phyloP scores from a whole-genome alignment of 345 rosid genomes.

The Capsella bursapastoris region DNA sequence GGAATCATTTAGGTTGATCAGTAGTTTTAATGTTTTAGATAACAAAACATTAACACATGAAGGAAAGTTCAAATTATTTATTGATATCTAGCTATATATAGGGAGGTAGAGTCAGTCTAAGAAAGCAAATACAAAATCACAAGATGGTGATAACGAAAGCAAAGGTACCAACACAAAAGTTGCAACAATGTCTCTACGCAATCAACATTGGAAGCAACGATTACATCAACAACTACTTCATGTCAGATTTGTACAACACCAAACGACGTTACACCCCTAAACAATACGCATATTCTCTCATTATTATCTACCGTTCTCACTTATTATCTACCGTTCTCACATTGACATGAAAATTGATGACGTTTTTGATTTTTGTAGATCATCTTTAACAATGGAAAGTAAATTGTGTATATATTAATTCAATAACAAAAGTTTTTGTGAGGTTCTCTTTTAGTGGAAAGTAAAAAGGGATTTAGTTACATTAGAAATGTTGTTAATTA shows the following conservation, averaged over 20 bases:
- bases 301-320: constrained; percentile 23
- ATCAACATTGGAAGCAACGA: constrained; percentile 56
- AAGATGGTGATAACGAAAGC: constrained; percentile 34
- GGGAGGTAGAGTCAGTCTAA: constrained; percentile 54
- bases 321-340: constrained; percentile 32
- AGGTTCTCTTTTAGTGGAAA: background rate
- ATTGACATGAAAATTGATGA: background rate
- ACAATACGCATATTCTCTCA: constrained; percentile 40
- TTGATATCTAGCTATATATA: constrained; percentile 20
- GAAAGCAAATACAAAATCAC: constrained; percentile 52
- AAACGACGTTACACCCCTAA: constrained; percentile 24
- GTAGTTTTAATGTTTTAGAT: background rate
- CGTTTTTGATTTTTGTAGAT: background rate
- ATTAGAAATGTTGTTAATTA: background rate
- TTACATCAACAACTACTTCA: constrained; percentile 57
- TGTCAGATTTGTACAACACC: constrained; percentile 40
- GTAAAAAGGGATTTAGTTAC: background rate
- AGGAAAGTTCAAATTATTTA: background rate
- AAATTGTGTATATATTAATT: background rate
- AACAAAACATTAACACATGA: background rate
- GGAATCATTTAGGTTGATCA: background rate
- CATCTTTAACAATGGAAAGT: background rate
- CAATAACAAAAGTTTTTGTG: background rate
- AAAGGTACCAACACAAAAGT: constrained; percentile 30
- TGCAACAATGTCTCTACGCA: constrained; percentile 52